phyloP scores from a whole-genome alignment of 2,329 filamentous ascomycete genomes.

The Fusarium abutilonis region DNA sequence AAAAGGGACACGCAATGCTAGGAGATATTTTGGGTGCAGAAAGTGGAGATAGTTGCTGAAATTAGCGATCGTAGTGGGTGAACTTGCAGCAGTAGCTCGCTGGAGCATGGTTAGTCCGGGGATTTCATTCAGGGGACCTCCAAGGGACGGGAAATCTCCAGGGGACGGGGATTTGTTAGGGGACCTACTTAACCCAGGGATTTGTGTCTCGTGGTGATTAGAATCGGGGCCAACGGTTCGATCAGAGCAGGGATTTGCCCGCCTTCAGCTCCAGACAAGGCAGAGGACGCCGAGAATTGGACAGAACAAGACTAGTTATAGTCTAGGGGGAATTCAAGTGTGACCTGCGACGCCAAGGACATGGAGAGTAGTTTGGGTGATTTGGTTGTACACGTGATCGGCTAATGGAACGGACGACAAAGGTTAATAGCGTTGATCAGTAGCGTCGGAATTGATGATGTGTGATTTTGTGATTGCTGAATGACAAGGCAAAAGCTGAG shows the following conservation, averaged over 20 bases:
- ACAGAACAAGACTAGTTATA: slow-evolving; percentile 10
- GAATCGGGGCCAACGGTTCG: slow-evolving; percentile 15
- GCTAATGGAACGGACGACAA: slow-evolving; percentile 12
- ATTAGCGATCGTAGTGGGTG: slow-evolving; percentile 32
- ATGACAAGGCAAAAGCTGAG: neutral
- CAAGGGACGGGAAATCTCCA: slow-evolving; percentile 11
- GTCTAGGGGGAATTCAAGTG: neutral
- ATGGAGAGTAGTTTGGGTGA: slow-evolving; percentile 20
- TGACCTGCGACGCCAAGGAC: slow-evolving; percentile 13
- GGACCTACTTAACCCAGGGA: slow-evolving; percentile 5
- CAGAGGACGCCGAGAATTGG: slow-evolving; percentile 11
- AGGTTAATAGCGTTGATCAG: neutral
- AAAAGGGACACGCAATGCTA: slow-evolving; percentile 41
- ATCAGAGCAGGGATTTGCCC: slow-evolving; percentile 24
- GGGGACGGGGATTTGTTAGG: slow-evolving; percentile 17
- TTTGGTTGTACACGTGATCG: slow-evolving; percentile 21
- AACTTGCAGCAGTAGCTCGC: slow-evolving; percentile 31
- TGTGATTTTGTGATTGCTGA: neutral
- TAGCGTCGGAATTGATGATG: neutral
- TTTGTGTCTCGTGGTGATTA: slow-evolving; percentile 19
- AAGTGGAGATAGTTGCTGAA: slow-evolving; percentile 28
- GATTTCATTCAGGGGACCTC: slow-evolving; percentile 30
- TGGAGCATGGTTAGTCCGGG: slow-evolving; percentile 41
- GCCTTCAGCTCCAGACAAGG: slow-evolving; percentile 13
- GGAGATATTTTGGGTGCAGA: slow-evolving; percentile 18